Conservation (phyloP, 2,329 filamentous ascomycete genomes). For the Talaromyces marneffei region DNA sequence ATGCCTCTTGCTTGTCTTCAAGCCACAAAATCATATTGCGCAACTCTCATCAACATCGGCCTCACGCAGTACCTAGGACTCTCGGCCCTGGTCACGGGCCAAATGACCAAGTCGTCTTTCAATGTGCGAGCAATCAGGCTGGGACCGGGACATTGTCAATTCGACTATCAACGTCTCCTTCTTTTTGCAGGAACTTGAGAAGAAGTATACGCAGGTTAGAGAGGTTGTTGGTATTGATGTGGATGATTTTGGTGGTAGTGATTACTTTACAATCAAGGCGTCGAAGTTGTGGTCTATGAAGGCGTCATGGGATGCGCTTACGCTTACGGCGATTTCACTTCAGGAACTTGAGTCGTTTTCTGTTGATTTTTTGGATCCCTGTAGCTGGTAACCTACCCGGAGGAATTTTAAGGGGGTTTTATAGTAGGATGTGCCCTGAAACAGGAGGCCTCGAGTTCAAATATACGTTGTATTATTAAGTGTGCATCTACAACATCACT, state of each 20-base stretch:
- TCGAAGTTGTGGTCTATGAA: conserved; percentile 1
- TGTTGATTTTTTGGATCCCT: background rate
- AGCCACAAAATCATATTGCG: background rate
- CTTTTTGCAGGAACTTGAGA: background rate
- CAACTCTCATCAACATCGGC: background rate
- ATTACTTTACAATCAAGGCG: conserved; percentile 8
- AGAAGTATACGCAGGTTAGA: background rate
- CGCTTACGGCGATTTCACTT: background rate
- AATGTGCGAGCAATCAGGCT: background rate
- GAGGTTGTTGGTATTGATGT: background rate
- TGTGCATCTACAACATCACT: conserved; percentile 4
- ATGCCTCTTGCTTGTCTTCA: background rate
- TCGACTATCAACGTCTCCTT: background rate
- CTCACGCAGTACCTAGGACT: background rate
- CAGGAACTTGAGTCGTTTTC: conserved; percentile 4
- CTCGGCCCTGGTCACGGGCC: background rate
- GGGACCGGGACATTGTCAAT: background rate
- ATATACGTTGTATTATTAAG: conserved; percentile 1
- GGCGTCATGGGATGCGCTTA: conserved; percentile 3
- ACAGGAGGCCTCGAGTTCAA: background rate
- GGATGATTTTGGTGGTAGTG: background rate
- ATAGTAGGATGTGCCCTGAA: background rate
- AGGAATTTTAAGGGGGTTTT: too few species aligned
- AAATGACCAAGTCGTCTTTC: background rate
- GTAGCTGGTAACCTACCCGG: background rate